Base-by-base conservation (phyloP, 371 early-diverging fungal species). In the Saksenaea vasiformis region DNA sequence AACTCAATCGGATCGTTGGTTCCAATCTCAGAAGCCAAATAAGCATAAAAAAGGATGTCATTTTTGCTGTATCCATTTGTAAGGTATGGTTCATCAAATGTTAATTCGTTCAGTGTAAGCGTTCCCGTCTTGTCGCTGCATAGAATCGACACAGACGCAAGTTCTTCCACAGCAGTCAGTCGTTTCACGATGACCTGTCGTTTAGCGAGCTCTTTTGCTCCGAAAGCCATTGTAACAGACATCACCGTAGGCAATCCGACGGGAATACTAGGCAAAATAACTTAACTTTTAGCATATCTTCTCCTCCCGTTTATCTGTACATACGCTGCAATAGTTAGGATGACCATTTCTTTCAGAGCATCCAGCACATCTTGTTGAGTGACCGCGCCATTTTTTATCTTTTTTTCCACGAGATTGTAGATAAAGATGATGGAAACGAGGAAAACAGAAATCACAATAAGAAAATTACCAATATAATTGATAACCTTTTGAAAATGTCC, bases 81-180 rank as follows among this genome's bases (percentile, higher is more conserved):
- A 19, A 95, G 85, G 80, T 86, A 95, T 19, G 96, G 96, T 62
- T 91, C 90, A 58, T 92, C 93, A 73, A 96, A 95, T 13, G 93
- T 89, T 57, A 97, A 87, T 84, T 94, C 88, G 84, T 94, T 95
- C 22, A 91, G 78, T 13, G 98, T 98, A 55, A 98, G 83, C 17
- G 99, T 98, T 58, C 99, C 99, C 4, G 99, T 98, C 77, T 92
- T 98, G 78, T 98, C 98, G 8, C 95, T 94, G 77, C 97, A 97
- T 27, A 98, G 88, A 17, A 95, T 90, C 14, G 94, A 92, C 17
- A 95, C 95, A 0, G 96, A 95, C 5, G 97, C 97, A 67, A 98
- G 82, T 69, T 94, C 96, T 78, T 98, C 98, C 19, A 97, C 94
- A 41, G 95, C 95, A 8, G 96, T 91, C 31, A 98, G 82, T 58